Evolutionary conservation across 2,329 filamentous ascomycete species (phyloP).

Genomic region (Pseudocercospora crystallina): DNA sequence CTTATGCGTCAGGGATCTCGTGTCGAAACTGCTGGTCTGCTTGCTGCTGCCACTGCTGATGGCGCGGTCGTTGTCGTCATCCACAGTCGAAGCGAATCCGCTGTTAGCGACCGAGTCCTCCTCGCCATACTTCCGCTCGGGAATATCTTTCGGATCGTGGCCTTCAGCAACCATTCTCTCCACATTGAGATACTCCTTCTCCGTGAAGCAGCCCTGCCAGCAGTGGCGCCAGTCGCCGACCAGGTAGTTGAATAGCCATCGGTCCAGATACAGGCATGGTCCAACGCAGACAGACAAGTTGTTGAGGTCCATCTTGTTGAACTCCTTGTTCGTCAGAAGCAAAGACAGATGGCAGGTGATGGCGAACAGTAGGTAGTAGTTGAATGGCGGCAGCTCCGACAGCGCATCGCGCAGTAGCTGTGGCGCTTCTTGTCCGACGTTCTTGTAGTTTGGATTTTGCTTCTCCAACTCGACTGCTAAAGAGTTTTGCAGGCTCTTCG

Average conservation of each 20-base stretch:
- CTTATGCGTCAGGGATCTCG: conserved; percentile 13
- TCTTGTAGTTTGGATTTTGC: conserved; percentile 75
- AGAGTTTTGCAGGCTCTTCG: conserved; percentile 76
- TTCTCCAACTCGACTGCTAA: conserved; percentile 78
- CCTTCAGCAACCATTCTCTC: conserved; percentile 29
- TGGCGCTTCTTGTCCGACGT: conserved; percentile 59
- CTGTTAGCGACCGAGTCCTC: conserved; percentile 19
- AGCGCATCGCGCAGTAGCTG: conserved; percentile 87
- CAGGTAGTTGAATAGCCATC: conserved; percentile 91
- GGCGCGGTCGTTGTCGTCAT: conserved; percentile 21
- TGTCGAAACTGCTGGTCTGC: conserved; percentile 15
- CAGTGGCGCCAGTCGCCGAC: conserved; percentile 95
- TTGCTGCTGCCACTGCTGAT: conserved; percentile 23
- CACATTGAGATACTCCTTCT: conserved; percentile 54
- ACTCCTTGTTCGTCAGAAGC: conserved; percentile 84
- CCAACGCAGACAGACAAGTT: conserved; percentile 97
- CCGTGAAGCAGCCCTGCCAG: conserved; percentile 94
- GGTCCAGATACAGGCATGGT: conserved; percentile 93
- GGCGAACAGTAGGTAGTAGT: conserved; percentile 95
- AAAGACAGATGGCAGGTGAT: conserved; percentile 95
- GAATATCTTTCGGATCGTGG: conserved; percentile 16
- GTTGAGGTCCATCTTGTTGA: conserved; percentile 98
- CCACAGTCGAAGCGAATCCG: conserved; percentile 17
- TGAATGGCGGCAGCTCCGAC: conserved; percentile 90
- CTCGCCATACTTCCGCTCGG: conserved; percentile 14